These are phyloP conservation scores for Gnaphalium uliginosum DNA, from an alignment of 129 eudicot genomes.

Conservation along the genomic window DNA sequence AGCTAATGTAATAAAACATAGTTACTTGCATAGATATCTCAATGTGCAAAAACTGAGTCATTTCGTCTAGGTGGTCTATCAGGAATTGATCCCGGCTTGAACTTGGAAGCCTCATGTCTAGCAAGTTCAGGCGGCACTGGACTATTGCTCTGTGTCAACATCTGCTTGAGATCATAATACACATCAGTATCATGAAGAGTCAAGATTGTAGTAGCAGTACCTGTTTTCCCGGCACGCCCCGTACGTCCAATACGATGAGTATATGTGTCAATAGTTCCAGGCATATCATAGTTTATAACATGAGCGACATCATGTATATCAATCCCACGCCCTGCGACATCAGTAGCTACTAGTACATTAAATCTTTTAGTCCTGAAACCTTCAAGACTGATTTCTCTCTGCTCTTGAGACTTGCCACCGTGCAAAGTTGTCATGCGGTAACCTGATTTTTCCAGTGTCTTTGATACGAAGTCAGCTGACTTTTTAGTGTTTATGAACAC, in stretches of 20 bases:
- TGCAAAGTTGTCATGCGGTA: conserved; percentile 56
- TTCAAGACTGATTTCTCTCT: conserved; percentile 60
- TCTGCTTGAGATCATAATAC: conserved; percentile 63
- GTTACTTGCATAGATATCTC: conserved; percentile 17
- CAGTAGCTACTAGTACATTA: conserved; percentile 58
- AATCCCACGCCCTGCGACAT: conserved; percentile 64
- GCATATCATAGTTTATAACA: conserved; percentile 66
- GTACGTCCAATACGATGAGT: conserved; percentile 66
- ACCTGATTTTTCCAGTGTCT: conserved; percentile 47
- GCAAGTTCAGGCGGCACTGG: conserved; percentile 64
- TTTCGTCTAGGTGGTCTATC: conserved; percentile 62
- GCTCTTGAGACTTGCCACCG: conserved; percentile 69
- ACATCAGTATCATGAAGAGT: conserved; percentile 56
- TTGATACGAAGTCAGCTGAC: conserved; percentile 44
- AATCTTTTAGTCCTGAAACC: conserved; percentile 59
- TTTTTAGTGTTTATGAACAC: conserved; percentile 58
- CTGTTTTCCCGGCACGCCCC: conserved; percentile 64
- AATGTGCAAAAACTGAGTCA: conserved; percentile 53
- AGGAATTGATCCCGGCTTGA: conserved; percentile 58
- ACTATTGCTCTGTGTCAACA: conserved; percentile 57
- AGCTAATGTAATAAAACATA: conserved; percentile 1
- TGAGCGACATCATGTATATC: conserved; percentile 66
- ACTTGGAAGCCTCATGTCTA: conserved; percentile 63
- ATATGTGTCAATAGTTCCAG: conserved; percentile 55
- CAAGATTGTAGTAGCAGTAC: conserved; percentile 54